Conservation (phyloP, 2,329 filamentous ascomycete species). For the Dothidotthia symphoricarpi region DNA sequence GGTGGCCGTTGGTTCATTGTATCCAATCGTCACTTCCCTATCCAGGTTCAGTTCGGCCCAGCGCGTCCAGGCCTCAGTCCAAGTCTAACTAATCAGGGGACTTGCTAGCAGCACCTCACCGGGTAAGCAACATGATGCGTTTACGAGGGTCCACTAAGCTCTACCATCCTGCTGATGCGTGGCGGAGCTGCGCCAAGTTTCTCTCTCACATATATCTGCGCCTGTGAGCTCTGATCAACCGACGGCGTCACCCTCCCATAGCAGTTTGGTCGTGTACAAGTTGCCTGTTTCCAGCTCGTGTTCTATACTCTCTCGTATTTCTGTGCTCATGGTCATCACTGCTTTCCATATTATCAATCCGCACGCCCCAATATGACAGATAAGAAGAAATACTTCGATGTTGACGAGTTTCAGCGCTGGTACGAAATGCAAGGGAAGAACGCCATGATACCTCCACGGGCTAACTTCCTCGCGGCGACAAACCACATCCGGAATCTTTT, state of each 20-base stretch:
- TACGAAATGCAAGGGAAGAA: slow-evolving; percentile 20
- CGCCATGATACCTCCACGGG: slow-evolving; percentile 18
- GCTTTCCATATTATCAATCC: slow-evolving; percentile 1
- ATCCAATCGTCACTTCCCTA: too few relatives aligned
- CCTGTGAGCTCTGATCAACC: too few relatives aligned
- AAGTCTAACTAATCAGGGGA: slow-evolving; percentile 5
- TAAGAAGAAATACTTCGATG: slow-evolving; percentile 23
- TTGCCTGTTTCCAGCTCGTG: too few relatives aligned
- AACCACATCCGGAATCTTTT: slow-evolving; percentile 28
- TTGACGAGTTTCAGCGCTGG: slow-evolving; percentile 24
- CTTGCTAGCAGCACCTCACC: slow-evolving; percentile 8
- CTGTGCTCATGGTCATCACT: background rate
- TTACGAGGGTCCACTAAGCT: slow-evolving; percentile 7
- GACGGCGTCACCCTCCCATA: too few relatives aligned
- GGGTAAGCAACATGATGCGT: slow-evolving; percentile 5
- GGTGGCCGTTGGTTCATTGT: background rate
- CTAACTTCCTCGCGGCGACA: slow-evolving; percentile 32
- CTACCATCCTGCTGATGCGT: slow-evolving; percentile 6
- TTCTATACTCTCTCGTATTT: slow-evolving; percentile 1
- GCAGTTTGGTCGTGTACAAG: too few relatives aligned
- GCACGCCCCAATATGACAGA: slow-evolving; percentile 16
- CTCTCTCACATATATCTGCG: background rate
- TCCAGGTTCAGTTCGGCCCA: too few relatives aligned
- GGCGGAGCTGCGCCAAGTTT: slow-evolving; percentile 6
- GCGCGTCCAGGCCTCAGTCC: background rate